Percentiles rank a stretch among this genome's conserved stretches.
phyloP scores from a whole-genome alignment of 2,329 filamentous ascomycete genomes.

The Penicillium sp. region DNA sequence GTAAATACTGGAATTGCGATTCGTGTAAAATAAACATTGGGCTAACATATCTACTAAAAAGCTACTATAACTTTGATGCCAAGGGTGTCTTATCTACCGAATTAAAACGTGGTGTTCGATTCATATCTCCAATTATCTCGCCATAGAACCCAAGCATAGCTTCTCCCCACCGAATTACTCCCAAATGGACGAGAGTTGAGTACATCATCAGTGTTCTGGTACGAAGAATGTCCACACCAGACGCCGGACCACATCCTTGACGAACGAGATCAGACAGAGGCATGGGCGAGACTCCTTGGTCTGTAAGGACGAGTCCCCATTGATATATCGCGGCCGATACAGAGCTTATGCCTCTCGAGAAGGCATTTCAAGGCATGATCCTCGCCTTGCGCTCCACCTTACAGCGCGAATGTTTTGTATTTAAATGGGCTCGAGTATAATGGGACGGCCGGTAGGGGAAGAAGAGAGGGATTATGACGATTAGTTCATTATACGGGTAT shows the following conservation, averaged over 20 bases:
- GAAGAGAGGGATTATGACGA: constrained; percentile 17
- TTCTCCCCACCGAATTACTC: not conserved
- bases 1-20: too few species aligned
- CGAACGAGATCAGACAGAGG: constrained; percentile 10
- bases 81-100: too few species aligned
- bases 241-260: constrained; percentile 2
- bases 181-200: not conserved
- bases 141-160: not conserved
- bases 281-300: constrained; percentile 11
- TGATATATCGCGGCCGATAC: constrained; percentile 59
- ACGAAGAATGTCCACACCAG: constrained; percentile 16
- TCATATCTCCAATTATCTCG: too few species aligned
- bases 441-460: constrained; percentile 14
- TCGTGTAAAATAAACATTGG: too few species aligned
- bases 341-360: constrained; percentile 50
- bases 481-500: constrained; percentile 32
- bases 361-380: constrained; percentile 55
- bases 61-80: too few species aligned
- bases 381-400: constrained; percentile 61
- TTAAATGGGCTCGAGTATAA: constrained; percentile 3
- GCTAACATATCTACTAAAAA: too few species aligned
- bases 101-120: too few species aligned
- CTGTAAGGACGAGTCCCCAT: constrained; percentile 24
- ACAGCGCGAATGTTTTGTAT: constrained; percentile 47
- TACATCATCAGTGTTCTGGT: not conserved